A percentile compares a stretch with the other conserved stretches of the same genome.
These are phyloP conservation scores for Fraxinus paxiana DNA, from an alignment of 305 asterid species.

Conservation along the genomic window DNA sequence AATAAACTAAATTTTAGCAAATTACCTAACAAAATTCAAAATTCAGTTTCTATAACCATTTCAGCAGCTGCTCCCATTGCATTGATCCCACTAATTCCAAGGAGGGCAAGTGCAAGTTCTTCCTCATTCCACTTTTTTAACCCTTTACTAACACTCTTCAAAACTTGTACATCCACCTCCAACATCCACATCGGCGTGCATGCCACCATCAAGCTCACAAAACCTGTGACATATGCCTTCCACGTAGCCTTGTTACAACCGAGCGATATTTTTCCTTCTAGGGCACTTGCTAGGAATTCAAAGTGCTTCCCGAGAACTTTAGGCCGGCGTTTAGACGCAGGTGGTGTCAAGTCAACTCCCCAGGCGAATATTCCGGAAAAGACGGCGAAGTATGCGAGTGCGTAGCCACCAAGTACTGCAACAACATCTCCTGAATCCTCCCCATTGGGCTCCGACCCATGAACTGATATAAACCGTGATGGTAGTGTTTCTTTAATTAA, in stretches of 20 bases:
- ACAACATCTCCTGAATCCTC: slow-evolving; percentile 56
- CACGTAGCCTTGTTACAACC: slow-evolving; percentile 76
- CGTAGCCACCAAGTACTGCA: slow-evolving; percentile 76
- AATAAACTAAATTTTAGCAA: not conserved
- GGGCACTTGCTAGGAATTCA: slow-evolving; percentile 72
- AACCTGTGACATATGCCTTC: slow-evolving; percentile 74
- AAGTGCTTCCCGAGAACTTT: slow-evolving; percentile 54
- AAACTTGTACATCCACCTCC: slow-evolving; percentile 68
- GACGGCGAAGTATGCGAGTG: slow-evolving; percentile 71
- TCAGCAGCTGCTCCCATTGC: slow-evolving; percentile 96
- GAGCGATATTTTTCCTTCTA: slow-evolving; percentile 73
- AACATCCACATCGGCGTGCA: slow-evolving; percentile 75
- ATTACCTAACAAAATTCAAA: slow-evolving; percentile 24
- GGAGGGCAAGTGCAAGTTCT: slow-evolving; percentile 71
- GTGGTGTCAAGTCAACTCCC: slow-evolving; percentile 68
- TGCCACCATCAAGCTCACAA: slow-evolving; percentile 68
- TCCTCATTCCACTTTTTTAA: slow-evolving; percentile 81
- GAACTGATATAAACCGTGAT: slow-evolving; percentile 74
- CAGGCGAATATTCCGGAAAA: slow-evolving; percentile 66
- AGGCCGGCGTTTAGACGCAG: slow-evolving; percentile 55
- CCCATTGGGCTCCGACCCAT: slow-evolving; percentile 37
- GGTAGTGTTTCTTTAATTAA: slow-evolving; percentile 77
- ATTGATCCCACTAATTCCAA: slow-evolving; percentile 65
- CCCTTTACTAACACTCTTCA: slow-evolving; percentile 73
- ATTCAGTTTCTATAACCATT: slow-evolving; percentile 58